Evolutionary conservation across 352 stramenopile genomes (phyloP).

Genomic region (Globisporangium nagaii): DNA sequence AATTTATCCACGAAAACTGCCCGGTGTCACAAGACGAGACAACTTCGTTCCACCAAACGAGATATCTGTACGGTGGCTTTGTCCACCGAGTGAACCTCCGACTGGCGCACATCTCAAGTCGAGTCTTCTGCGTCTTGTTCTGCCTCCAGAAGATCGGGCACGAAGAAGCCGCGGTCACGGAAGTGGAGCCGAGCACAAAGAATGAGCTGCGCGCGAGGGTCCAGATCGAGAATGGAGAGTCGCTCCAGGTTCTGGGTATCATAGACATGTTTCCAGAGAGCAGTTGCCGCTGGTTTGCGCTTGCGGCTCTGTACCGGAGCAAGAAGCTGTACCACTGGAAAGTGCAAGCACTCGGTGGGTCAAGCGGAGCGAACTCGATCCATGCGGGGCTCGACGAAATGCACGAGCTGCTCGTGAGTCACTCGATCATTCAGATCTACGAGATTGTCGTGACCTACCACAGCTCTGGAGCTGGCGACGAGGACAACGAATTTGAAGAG

Average conservation of each 20-base stretch:
- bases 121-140: constrained; percentile 52
- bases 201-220: constrained; percentile 13
- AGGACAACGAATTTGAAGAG: constrained; percentile 22
- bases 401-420: constrained; percentile 37
- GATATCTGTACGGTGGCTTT: constrained; percentile 42
- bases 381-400: constrained; percentile 44
- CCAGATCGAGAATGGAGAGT: constrained; percentile 52
- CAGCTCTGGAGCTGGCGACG: neutral
- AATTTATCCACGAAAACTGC: constrained; percentile 55
- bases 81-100: constrained; percentile 43
- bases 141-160: constrained; percentile 28
- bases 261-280: constrained; percentile 29
- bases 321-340: constrained; percentile 44
- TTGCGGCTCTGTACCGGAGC: constrained; percentile 46
- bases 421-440: constrained; percentile 57
- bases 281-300: constrained; percentile 41
- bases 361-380: constrained; percentile 38
- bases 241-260: constrained; percentile 34
- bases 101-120: constrained; percentile 24
- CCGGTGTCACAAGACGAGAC: constrained; percentile 23
- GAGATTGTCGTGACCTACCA: constrained; percentile 42
- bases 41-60: constrained; percentile 30
- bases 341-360: constrained; percentile 39
- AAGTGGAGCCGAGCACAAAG: neutral
- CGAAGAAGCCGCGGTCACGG: neutral